Evolutionary conservation across 2,329 filamentous ascomycete species (phyloP).

Genomic region (Thelonectria olida): DNA sequence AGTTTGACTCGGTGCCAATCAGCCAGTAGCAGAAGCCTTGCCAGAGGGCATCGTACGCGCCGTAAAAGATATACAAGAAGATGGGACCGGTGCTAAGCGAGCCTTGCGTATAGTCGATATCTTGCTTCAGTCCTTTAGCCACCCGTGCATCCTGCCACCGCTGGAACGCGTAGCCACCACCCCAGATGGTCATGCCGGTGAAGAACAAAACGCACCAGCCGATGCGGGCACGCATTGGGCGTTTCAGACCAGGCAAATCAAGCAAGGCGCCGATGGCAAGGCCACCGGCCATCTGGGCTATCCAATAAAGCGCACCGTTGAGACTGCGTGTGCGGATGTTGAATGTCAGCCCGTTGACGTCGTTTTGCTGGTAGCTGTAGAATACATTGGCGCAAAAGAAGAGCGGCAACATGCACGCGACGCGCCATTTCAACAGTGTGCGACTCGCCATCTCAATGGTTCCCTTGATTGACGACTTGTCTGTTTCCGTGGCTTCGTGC

Average conservation of each 20-base stretch:
- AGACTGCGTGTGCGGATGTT: not conserved
- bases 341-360: not conserved
- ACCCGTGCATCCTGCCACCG: not conserved
- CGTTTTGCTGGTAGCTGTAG: not conserved
- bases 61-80: not conserved
- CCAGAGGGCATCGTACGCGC: not conserved
- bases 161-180: not conserved
- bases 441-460: not conserved
- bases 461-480: not conserved
- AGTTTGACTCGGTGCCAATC: not conserved
- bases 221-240: not conserved
- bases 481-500: not conserved
- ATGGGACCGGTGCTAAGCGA: not conserved
- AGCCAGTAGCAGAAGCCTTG: not conserved
- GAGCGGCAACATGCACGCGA: not conserved
- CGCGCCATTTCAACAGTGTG: not conserved
- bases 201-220: not conserved
- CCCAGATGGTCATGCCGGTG: not conserved
- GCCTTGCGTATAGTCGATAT: not conserved
- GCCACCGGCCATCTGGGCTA: not conserved
- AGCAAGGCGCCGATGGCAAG: not conserved
- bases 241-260: not conserved
- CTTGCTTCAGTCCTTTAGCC: not conserved
- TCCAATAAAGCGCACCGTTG: not conserved
- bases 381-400: not conserved